Base-by-base conservation (phyloP, 176 grass and related monocot genomes). In the Oryza brachyantha region DNA sequence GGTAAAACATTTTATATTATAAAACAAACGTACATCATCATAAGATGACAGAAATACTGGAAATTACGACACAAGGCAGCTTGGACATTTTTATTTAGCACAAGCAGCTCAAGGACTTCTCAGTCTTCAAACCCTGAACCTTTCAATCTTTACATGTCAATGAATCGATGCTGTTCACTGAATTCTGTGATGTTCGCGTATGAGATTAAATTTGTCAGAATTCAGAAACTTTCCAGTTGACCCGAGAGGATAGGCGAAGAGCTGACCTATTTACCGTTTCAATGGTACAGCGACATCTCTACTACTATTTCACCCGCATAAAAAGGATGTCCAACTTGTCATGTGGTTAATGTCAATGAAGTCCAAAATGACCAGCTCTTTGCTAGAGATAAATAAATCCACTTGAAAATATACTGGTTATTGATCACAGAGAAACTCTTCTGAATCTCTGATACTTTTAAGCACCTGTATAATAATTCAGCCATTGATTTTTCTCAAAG, bases 201-300 rank as follows among this genome's bases (percentile, higher is more conserved):
- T 7, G 10, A 54, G 8, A 58, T 83, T n/a, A n/a, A n/a, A n/a
- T 32, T 82, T 24, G 58, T 58, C n/a, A n/a, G 8, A 11, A 78
- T 42, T 58, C 21, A 27, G 13, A 12, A 78, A 21, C 35, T 19
- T 31, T 38, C 21, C 7, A 37, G 22, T 50, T 7, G 28, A 77
- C 66, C 36, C 29, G 24, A 70, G 7, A 11, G 54, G 25, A n/a
- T 11, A 29, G 16, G 68, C 43, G 73, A 19, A 26, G 8, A 5
- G 34, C 72, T 78, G 73, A 88, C 68, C 12, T 72, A 75, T 50
- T 50, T 83, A 7, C 75, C 63, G 14, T 55, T 80, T 84, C 86
- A 88, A 79, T 32, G 61, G 39, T 63, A 26, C 19, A 21, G 10
- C 3, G 29, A 17, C 22, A 61, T 35, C 7, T 31, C 7, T 31